Evolutionary conservation across 2,329 filamentous ascomycete genomes (phyloP), one percentile per base, ranked within the genome.

Genomic region (Ophiostoma himal-ulmi): DNA sequence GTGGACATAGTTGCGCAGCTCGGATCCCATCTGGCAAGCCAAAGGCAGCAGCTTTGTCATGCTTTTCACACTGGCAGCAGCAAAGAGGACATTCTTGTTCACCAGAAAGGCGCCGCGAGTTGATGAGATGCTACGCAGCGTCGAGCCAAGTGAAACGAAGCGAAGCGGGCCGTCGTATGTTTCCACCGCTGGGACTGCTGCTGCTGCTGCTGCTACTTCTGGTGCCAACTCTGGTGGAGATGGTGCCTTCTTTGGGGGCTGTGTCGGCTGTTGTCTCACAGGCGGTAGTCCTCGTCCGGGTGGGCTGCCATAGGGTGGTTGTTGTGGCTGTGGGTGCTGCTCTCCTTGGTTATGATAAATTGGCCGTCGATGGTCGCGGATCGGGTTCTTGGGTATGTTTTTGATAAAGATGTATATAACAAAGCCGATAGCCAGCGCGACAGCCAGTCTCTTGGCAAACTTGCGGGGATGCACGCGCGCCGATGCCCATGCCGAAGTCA

Each of bases 21-120:
- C 85, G 30, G 79, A 78, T 7, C 89, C 89, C 94, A 97, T 97
- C 75, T 92, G 87, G 78, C 95, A 98, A 6, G 94, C 92, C 77
- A 97, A 83, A 0, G 93, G 93, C 41, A 97, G 81, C 69, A 97
- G 78, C 41, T 86, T 85, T 0, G 91, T 85, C 20, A 89, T 87
- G 76, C 92, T 95, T 77, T 86, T 86, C 68, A 96, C 80, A 72
- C 85, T 93, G 0, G 91, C 89, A 3, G 91, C 89, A 5, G 89
- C 90, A 77, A 97, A 97, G 3, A 97, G 79, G 20, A 97, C 85
- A 75, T 93, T 93, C 68, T 85, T 85, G 76, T 91, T 92, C 52
- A 80, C 77, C 41, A 77, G 73, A 69, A 81, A 81, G 67, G 79
- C 78, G 5, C 88, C 88, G 36, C 81, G 80, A 0, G 86, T 88